phyloP scores from a whole-genome alignment of 2,329 filamentous ascomycete species.

The Neonectria ditissima region DNA sequence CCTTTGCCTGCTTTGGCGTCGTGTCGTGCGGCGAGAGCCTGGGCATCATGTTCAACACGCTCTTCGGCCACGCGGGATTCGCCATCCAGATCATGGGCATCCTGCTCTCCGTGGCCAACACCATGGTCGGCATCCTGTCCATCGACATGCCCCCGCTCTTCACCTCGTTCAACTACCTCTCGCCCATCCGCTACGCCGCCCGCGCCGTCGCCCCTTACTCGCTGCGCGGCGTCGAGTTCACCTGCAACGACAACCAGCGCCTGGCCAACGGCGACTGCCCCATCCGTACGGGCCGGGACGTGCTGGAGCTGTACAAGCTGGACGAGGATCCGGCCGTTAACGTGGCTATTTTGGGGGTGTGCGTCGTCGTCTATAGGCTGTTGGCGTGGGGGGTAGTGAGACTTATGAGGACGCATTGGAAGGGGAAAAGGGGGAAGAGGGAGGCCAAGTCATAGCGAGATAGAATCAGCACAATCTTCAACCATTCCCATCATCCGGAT shows the following conservation, averaged over 20 bases:
- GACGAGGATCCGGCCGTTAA: conserved; percentile 71
- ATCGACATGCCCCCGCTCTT: conserved; percentile 76
- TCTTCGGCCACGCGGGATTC: conserved; percentile 80
- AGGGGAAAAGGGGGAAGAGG: conserved; percentile 42
- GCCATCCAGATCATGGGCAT: conserved; percentile 79
- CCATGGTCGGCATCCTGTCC: conserved; percentile 78
- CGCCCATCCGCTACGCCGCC: conserved; percentile 76
- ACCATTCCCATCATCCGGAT: neutral
- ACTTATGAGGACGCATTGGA: conserved; percentile 66
- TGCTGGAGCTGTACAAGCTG: conserved; percentile 74
- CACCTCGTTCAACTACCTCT: conserved; percentile 76
- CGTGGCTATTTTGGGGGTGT: conserved; percentile 71
- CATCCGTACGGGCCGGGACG: conserved; percentile 74
- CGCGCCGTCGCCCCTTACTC: conserved; percentile 76
- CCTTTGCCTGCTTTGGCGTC: conserved; percentile 78
- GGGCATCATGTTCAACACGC: conserved; percentile 84
- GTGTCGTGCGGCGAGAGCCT: conserved; percentile 80
- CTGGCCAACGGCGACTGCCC: conserved; percentile 72
- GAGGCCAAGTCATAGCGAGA: conserved; percentile 30
- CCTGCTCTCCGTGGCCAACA: conserved; percentile 76
- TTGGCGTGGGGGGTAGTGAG: conserved; percentile 71
- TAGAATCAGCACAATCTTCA: neutral
- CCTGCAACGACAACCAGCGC: conserved; percentile 70
- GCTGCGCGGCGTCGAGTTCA: conserved; percentile 70
- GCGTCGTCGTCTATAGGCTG: conserved; percentile 73